A percentile compares a stretch with the other conserved stretches of the same genome.
phyloP scores from a whole-genome alignment of 192 early-diverging fungal species.

The Backusella tarrabulga region DNA sequence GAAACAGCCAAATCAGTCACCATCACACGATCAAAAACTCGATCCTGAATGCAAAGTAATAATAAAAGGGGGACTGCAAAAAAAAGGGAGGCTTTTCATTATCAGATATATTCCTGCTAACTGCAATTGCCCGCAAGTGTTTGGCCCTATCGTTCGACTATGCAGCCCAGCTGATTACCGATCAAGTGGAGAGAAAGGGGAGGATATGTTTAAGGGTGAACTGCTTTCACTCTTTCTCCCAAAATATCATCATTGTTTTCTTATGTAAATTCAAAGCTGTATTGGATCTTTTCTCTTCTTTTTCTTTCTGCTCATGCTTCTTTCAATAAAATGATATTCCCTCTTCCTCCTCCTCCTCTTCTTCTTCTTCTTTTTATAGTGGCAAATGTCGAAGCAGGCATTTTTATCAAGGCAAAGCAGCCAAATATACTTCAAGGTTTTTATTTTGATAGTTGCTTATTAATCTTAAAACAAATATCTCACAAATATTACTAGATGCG shows the following conservation, averaged over 20 bases:
- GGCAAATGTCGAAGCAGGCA: constrained; percentile 4
- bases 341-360: not conserved
- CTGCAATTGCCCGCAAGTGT: too few relatives aligned
- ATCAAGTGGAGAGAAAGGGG: not conserved
- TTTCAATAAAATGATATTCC: not conserved
- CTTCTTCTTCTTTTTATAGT: not conserved
- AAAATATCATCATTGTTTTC: not conserved
- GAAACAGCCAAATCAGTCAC: not conserved
- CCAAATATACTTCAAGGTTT: constrained; percentile 15
- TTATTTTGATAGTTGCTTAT: not conserved
- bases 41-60: not conserved
- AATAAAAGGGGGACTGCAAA: not conserved
- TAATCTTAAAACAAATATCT: not conserved
- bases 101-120: not conserved
- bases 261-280: not conserved
- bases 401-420: constrained; percentile 5
- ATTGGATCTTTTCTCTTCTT: not conserved
- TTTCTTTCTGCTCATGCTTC: not conserved
- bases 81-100: not conserved
- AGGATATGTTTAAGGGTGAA: constrained; percentile 6
- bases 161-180: not conserved
- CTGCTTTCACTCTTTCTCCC: not conserved
- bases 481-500: not conserved
- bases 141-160: not conserved
- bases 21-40: not conserved